These are phyloP conservation scores for Achaetomium macrosporum DNA, from an alignment of 2,329 filamentous ascomycete species.

Conservation along the genomic window DNA sequence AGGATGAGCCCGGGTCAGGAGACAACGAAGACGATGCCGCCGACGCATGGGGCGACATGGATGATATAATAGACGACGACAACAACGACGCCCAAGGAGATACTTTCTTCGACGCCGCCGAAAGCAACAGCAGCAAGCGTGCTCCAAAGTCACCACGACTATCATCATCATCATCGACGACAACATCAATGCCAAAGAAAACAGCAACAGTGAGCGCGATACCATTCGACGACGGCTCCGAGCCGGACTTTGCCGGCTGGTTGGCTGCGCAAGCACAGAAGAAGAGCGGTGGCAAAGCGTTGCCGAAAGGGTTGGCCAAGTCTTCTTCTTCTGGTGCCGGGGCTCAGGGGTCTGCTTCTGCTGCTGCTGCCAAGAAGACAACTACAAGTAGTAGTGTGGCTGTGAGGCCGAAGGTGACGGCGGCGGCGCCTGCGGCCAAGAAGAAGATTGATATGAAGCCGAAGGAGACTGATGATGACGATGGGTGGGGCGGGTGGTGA, in stretches of 20 bases:
- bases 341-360: constrained; percentile 27
- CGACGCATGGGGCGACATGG: constrained; percentile 72
- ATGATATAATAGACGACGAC: constrained; percentile 43
- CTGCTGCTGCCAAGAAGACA: not conserved
- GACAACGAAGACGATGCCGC: constrained; percentile 51
- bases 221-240: constrained; percentile 73
- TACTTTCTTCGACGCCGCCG: not conserved
- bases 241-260: constrained; percentile 96
- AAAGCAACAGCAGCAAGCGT: constrained; percentile 36
- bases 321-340: constrained; percentile 25
- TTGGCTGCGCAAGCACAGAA: constrained; percentile 76
- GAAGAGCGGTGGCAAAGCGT: constrained; percentile 59
- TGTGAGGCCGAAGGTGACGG: constrained; percentile 23
- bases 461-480: constrained; percentile 53
- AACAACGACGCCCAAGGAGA: constrained; percentile 32
- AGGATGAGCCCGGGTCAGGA: constrained; percentile 36
- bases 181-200: constrained; percentile 3
- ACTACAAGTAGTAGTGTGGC: constrained; percentile 28
- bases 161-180: not conserved
- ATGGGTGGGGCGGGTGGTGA: constrained; percentile 62
- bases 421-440: constrained; percentile 6
- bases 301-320: constrained; percentile 82
- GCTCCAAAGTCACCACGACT: constrained; percentile 19
- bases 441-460: constrained; percentile 59
- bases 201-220: constrained; percentile 24